Evolutionary conservation across 768 basidiomycete genomes (phyloP), one percentile per base, ranked within the genome.

Genomic region (Leucocoprinus sp.): DNA sequence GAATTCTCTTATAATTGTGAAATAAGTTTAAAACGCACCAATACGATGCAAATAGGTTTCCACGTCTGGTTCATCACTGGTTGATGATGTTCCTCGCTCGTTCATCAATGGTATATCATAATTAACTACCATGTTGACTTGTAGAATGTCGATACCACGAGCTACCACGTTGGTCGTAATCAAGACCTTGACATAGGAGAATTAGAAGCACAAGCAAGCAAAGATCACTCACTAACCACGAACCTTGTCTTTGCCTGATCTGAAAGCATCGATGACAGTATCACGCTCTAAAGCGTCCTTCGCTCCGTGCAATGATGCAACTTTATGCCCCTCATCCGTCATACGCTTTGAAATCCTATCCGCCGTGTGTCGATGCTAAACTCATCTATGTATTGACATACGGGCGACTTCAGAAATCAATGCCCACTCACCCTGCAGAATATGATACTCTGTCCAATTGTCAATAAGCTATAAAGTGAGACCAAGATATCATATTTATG

Each of bases 111-210:
- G 93, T 21, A 96, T 75, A 59, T 97, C 93, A 59, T 98, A 99
- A 67, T 98, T 98, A 63, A 99, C 92, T n/a, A 98, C 95, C 93
- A 99, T 93, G 72, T 97, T 99, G 56, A 99, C 96, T 69, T 97
- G 95, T 45, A 92, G 73, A 57, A 99, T 96, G 57, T 99, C 96
- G 67, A 99, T 98, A 34, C 96, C 96, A 14, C 96, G 82, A 1
- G 96, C 93, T 52, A 98, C 87, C 58, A 99, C 96, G 64, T 99
- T 99, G 29, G 96, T 99, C 42, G 96, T 98, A 60, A 99, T 99
- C 53, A 99, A 68, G 40, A 78, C 75, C 72, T 75, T n/a, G n/a
- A n/a, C n/a, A 21, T 14, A 37, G 21, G 9, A n/a, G 11, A 8
- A 14, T 31, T 15, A 39, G 14, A 15, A 40, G 27, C 31, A n/a